Percentiles rank a stretch among this genome's conserved stretches.
Evolutionary conservation across 1,139 yeast species (phyloP).

Genomic region (Suhomyces ambrosiae): DNA sequence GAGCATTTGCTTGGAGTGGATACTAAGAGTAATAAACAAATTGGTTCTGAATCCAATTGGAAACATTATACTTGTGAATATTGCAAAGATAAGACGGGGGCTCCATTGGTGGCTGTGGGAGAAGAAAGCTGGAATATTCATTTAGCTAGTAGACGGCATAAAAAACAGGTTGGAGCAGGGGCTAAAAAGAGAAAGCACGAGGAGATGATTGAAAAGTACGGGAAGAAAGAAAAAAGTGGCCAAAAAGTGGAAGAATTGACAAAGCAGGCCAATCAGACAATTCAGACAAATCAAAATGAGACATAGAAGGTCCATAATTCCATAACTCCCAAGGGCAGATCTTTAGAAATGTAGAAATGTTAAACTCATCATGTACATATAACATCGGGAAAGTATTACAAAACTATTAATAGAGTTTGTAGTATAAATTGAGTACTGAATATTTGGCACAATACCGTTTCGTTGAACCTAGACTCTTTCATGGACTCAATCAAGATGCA

Average conservation of each 20-base stretch:
- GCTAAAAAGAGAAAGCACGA: constrained; percentile 24
- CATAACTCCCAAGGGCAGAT: too few relatives aligned
- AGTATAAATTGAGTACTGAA: too few relatives aligned
- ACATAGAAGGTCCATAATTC: too few relatives aligned
- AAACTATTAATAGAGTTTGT: too few relatives aligned
- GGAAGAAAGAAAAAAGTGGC: constrained; percentile 1
- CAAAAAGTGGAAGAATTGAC: neutral
- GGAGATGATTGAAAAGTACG: constrained; percentile 16
- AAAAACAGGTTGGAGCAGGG: constrained; percentile 23
- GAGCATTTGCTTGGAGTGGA: constrained; percentile 33
- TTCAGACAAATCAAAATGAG: too few relatives aligned
- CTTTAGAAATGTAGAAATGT: too few relatives aligned
- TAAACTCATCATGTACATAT: too few relatives aligned
- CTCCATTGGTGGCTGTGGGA: constrained; percentile 70
- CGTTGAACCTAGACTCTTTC: too few relatives aligned
- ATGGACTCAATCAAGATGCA: too few relatives aligned
- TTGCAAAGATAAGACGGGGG: constrained; percentile 62
- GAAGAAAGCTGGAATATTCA: constrained; percentile 72
- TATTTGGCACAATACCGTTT: too few relatives aligned
- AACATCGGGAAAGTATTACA: too few relatives aligned
- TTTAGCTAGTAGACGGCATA: constrained; percentile 64
- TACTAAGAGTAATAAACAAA: constrained; percentile 38
- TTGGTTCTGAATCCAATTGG: constrained; percentile 57
- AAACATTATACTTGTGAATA: constrained; percentile 65
- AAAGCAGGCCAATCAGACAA: too few relatives aligned